Percentiles rank a stretch among this genome's conserved stretches.
Evolutionary conservation across 805 yeast genomes (phyloP).

Genomic region (Sugiyamaella americana): DNA sequence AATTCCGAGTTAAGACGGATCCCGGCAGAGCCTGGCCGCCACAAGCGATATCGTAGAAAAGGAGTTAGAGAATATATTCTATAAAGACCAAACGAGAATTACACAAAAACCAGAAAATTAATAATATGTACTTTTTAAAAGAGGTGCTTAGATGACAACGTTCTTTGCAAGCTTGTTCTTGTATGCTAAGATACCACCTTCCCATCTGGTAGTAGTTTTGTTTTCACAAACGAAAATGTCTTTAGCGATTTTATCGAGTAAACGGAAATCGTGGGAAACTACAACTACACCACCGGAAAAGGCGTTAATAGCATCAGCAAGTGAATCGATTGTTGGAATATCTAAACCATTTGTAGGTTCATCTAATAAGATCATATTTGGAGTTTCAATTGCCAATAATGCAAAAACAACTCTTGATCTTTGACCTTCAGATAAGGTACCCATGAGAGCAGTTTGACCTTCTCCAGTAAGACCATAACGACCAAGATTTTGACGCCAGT

Average conservation of each 20-base stretch:
- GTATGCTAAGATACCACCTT: conserved; percentile 82
- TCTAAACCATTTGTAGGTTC: conserved; percentile 99
- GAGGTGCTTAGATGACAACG: conserved; percentile 35
- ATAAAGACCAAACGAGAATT: not conserved
- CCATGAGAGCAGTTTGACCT: conserved; percentile 98
- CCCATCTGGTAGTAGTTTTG: conserved; percentile 95
- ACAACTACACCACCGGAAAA: conserved; percentile 98
- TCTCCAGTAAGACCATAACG: conserved; percentile 98
- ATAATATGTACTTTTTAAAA: too few species aligned
- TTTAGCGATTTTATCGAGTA: conserved; percentile 93
- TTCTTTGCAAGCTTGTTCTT: conserved; percentile 91
- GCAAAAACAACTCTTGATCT: conserved; percentile 99
- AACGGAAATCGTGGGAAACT: conserved; percentile 98
- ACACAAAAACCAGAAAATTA: not conserved
- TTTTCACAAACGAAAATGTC: conserved; percentile 95
- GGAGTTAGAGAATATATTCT: too few species aligned
- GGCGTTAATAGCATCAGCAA: conserved; percentile 90
- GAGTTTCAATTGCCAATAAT: conserved; percentile 86
- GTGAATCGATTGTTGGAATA: conserved; percentile 95
- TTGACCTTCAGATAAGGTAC: conserved; percentile 97
- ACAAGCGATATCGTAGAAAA: too few species aligned
- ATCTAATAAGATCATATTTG: conserved; percentile 90
- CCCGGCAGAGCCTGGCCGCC: too few species aligned
- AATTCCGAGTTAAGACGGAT: too few species aligned
- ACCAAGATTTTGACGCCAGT: conserved; percentile 91